A percentile compares a stretch with the other conserved stretches of the same genome.
These are phyloP conservation scores for Boletus tylopilopsis DNA, from an alignment of 768 basidiomycete genomes.

Conservation along the genomic window DNA sequence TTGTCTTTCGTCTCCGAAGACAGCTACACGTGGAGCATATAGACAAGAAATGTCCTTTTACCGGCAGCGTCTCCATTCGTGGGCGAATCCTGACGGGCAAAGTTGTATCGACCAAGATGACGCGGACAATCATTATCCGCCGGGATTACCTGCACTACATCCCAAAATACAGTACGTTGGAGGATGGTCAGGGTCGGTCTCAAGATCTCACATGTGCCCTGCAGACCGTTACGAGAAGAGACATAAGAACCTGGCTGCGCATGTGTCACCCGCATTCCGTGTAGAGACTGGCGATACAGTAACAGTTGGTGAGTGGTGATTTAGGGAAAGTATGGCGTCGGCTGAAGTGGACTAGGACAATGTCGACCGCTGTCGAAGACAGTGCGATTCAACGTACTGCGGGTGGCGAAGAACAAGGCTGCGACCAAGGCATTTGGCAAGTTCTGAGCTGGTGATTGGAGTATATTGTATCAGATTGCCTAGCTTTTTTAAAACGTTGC, in stretches of 20 bases:
- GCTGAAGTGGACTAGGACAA: conserved; percentile 58
- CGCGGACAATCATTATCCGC: conserved; percentile 95
- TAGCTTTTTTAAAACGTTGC: conserved; percentile 14
- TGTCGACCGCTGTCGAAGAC: conserved; percentile 99
- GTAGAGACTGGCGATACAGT: conserved; percentile 91
- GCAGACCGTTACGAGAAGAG: conserved; percentile 96
- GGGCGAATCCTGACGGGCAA: conserved; percentile 98
- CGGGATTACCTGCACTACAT: conserved; percentile 94
- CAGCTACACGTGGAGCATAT: conserved; percentile 2
- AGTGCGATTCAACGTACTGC: conserved; percentile 97
- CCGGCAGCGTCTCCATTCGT: conserved; percentile 94
- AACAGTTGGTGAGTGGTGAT: conserved; percentile 76
- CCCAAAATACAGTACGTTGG: conserved; percentile 90
- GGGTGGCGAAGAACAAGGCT: conserved; percentile 93
- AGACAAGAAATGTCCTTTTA: conserved; percentile 99
- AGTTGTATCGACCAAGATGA: conserved; percentile 99
- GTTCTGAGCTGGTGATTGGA: conserved; percentile 55
- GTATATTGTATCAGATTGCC: conserved; percentile 17
- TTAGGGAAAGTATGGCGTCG: background rate
- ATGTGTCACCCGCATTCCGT: conserved; percentile 98
- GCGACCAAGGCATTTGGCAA: conserved; percentile 89
- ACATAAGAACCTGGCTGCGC: conserved; percentile 97
- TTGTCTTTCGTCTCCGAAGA: background rate
- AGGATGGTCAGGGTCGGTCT: background rate
- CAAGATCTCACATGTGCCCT: conserved; percentile 7